A percentile compares a stretch with the other conserved stretches of the same genome.
These are phyloP conservation scores for Aspergillus pseudoglaucus DNA, from an alignment of 2,329 filamentous ascomycete genomes.

Conservation along the genomic window DNA sequence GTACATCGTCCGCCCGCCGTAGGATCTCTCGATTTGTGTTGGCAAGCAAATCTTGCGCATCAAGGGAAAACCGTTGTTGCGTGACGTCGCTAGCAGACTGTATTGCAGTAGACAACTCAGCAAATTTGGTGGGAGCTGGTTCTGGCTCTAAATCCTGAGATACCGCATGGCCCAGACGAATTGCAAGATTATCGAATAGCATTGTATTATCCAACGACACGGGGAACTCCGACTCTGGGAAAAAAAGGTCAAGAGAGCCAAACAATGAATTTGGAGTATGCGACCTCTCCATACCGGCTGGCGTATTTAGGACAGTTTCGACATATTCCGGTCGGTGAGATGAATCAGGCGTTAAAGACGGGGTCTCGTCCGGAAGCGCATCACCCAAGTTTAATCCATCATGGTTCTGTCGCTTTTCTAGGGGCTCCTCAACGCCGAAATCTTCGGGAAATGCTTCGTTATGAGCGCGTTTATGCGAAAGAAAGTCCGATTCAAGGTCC, in stretches of 20 bases:
- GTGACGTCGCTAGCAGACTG: slow-evolving; percentile 13
- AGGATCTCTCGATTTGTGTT: slow-evolving; percentile 18
- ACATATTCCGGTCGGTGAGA: slow-evolving; percentile 8
- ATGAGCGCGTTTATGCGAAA: slow-evolving; percentile 17
- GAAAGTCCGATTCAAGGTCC: slow-evolving; percentile 11
- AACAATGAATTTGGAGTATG: slow-evolving; percentile 15
- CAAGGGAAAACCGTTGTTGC: slow-evolving; percentile 16
- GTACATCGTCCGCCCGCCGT: slow-evolving; percentile 11
- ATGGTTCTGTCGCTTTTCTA: slow-evolving; percentile 13
- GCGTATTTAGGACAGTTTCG: slow-evolving; percentile 12
- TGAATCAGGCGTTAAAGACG: slow-evolving; percentile 15
- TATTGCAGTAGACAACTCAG: not conserved
- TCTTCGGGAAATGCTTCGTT: slow-evolving; percentile 17
- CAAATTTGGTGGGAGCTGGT: not conserved
- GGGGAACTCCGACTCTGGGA: slow-evolving; percentile 11
- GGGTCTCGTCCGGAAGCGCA: slow-evolving; percentile 12
- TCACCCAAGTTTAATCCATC: slow-evolving; percentile 3
- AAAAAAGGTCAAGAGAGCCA: slow-evolving; percentile 14
- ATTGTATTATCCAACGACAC: slow-evolving; percentile 1
- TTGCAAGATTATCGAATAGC: not conserved
- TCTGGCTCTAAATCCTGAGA: not conserved
- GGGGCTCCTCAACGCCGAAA: slow-evolving; percentile 5
- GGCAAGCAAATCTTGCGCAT: slow-evolving; percentile 16
- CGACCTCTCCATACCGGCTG: slow-evolving; percentile 7
- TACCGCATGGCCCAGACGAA: not conserved